A percentile compares a stretch with the other conserved stretches of the same genome.
These are phyloP conservation scores for Calocera cornea DNA, from an alignment of 768 basidiomycete species.

Conservation along the genomic window DNA sequence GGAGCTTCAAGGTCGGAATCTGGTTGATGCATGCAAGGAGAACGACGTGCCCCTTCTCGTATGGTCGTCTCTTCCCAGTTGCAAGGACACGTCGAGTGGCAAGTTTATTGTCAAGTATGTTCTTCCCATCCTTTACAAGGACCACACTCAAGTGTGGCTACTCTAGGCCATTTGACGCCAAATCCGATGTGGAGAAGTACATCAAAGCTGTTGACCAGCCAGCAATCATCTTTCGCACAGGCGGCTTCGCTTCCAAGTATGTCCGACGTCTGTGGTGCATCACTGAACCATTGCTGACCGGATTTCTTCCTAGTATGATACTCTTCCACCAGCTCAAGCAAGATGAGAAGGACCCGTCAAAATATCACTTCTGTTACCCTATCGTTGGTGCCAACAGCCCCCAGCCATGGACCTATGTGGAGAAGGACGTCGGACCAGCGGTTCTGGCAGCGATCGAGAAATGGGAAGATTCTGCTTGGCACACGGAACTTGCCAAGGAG, in stretches of 20 bases:
- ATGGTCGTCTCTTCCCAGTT: not conserved
- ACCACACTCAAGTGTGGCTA: not conserved
- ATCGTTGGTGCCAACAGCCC: not conserved
- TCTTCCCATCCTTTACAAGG: not conserved
- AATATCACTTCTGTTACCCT: not conserved
- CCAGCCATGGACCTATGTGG: not conserved
- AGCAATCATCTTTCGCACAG: not conserved
- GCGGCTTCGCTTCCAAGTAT: not conserved
- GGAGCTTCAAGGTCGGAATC: not conserved
- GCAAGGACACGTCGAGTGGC: not conserved
- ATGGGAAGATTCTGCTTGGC: not conserved
- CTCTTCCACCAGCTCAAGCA: not conserved
- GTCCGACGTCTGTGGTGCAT: not conserved
- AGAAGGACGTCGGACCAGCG: not conserved
- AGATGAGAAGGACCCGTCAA: not conserved
- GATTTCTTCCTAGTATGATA: not conserved
- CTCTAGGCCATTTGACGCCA: not conserved
- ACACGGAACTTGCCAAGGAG: not conserved
- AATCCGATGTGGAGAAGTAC: not conserved
- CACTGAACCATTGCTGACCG: not conserved
- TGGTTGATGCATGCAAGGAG: not conserved
- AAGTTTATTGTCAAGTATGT: not conserved
- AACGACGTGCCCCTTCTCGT: not conserved
- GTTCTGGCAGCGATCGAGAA: not conserved
- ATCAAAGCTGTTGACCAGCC: not conserved